phyloP scores from a whole-genome alignment of 2,329 filamentous ascomycete species.

The Aureobasidium namibiae region DNA sequence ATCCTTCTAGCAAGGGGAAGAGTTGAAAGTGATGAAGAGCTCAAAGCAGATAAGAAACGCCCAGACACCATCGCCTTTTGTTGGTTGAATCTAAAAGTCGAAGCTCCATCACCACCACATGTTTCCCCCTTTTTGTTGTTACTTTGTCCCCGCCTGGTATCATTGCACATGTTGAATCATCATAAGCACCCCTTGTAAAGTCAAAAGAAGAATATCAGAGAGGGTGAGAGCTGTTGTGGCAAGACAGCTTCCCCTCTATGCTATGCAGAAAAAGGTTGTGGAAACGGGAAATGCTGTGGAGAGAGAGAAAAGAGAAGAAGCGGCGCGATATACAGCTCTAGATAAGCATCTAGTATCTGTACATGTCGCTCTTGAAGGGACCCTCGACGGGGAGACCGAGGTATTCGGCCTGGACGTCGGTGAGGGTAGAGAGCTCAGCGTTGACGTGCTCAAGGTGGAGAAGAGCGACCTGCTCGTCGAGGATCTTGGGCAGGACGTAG shows the following conservation, averaged over 20 bases:
- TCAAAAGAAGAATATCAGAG: not conserved
- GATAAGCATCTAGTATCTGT: slow-evolving; percentile 55
- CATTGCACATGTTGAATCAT: slow-evolving; percentile 32
- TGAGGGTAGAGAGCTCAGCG: slow-evolving; percentile 84
- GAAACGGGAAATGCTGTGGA: slow-evolving; percentile 14
- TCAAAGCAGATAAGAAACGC: not conserved
- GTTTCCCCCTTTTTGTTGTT: slow-evolving; percentile 47
- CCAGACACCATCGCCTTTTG: slow-evolving; percentile 5
- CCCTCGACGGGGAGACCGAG: slow-evolving; percentile 77
- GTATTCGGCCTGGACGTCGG: slow-evolving; percentile 84
- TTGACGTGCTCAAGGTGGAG: slow-evolving; percentile 92
- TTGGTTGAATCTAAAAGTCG: slow-evolving; percentile 24
- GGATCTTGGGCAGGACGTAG: slow-evolving; percentile 96
- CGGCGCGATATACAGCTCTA: not conserved
- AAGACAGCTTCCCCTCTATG: not conserved
- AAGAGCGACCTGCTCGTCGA: slow-evolving; percentile 95
- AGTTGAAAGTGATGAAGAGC: not conserved
- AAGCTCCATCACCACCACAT: slow-evolving; percentile 21
- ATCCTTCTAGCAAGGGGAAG: not conserved
- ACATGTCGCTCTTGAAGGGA: slow-evolving; percentile 94
- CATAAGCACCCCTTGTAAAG: slow-evolving; percentile 17
- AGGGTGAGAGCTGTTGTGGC: not conserved
- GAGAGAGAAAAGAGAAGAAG: not conserved
- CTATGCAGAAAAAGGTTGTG: slow-evolving; percentile 5
- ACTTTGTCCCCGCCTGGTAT: slow-evolving; percentile 43